Conservation (phyloP, 495 filamentous ascomycete genomes). For the Cladorrhinum samala region DNA sequence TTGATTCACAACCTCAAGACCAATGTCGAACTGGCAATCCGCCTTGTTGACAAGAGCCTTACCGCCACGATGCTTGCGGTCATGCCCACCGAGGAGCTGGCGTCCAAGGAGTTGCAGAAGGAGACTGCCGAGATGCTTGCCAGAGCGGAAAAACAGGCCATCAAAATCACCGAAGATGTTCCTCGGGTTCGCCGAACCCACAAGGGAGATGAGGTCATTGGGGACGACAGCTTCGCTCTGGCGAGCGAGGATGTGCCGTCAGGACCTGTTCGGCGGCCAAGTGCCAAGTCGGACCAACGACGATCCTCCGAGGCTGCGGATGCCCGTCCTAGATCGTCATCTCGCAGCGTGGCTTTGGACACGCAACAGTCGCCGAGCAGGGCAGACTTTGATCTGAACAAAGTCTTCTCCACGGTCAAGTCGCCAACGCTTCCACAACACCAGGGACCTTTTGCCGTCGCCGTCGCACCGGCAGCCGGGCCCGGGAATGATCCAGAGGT, state of each 20-base stretch:
- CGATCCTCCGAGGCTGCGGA: constrained; percentile 24
- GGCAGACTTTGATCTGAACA: constrained; percentile 62
- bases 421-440: constrained; percentile 46
- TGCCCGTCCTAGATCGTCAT: constrained; percentile 8
- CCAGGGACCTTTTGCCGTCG: constrained; percentile 40
- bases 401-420: constrained; percentile 61
- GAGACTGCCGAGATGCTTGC: constrained; percentile 67
- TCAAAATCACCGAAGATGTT: constrained; percentile 73
- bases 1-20: constrained; percentile 78
- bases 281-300: constrained; percentile 17
- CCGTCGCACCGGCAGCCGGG: constrained; percentile 37
- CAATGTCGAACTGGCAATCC: constrained; percentile 71
- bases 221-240: constrained; percentile 46
- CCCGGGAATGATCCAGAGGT: constrained; percentile 76
- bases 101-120: constrained; percentile 79
- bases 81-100: constrained; percentile 86
- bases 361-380: constrained; percentile 43
- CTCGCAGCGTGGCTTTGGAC: constrained; percentile 40
- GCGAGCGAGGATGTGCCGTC: constrained; percentile 35
- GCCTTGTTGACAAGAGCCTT: constrained; percentile 63
- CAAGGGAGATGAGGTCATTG: constrained; percentile 89
- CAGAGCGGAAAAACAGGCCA: constrained; percentile 75
- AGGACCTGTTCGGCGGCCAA: constrained; percentile 32
- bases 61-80: constrained; percentile 65
- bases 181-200: constrained; percentile 86